Evolutionary conservation across 495 filamentous ascomycete species (phyloP), one percentile per base, ranked within the genome.

Genomic region (Cairneyella variabilis): DNA sequence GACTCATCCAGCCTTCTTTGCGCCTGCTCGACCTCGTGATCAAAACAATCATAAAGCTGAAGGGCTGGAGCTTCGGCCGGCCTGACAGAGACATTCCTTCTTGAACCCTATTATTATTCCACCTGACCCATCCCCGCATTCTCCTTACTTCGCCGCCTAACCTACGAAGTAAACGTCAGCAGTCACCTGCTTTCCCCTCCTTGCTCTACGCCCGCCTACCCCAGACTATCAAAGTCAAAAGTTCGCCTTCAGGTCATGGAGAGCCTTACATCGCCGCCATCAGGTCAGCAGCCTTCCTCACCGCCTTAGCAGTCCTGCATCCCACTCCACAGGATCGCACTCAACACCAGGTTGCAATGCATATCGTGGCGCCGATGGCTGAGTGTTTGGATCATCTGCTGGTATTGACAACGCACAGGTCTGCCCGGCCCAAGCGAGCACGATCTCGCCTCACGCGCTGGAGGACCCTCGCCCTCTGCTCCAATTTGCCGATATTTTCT

Each of bases 401-500:
- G 21, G 26, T 48, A 32, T 14, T 48, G 46, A 28, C 37, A 36
- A 51, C 41, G 48, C 34, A 36, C 16, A 34, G 45, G 45, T 28
- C 32, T 55, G 52, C 47, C 52, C 54, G 47, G 39, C 21, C 10
- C 40, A 51, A 51, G 25, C 44, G 42, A 51, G 6, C 40, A 42
- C 3, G 12, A 47, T 47, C 16, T 48, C 47, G 52, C 25, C 50
- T 50, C 51, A 47, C 50, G 49, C 50, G 48, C 36, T 41, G 34
- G n/a, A 5, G 28, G 34, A 7, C 52, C 56, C 20, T 44, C 28
- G 17, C 23, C 11, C 20, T 54, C 48, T 18, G 40, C 28, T 1
- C 49, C 56, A 44, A 49, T 53, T 46, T 63, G 60, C 52, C 52
- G 60, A 25, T 63, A 54, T 59, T 63, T 63, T 48, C 52, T 41